Evolutionary conservation across 306 rosid genomes (phyloP).

Genomic region (Cucurbita pepo): DNA sequence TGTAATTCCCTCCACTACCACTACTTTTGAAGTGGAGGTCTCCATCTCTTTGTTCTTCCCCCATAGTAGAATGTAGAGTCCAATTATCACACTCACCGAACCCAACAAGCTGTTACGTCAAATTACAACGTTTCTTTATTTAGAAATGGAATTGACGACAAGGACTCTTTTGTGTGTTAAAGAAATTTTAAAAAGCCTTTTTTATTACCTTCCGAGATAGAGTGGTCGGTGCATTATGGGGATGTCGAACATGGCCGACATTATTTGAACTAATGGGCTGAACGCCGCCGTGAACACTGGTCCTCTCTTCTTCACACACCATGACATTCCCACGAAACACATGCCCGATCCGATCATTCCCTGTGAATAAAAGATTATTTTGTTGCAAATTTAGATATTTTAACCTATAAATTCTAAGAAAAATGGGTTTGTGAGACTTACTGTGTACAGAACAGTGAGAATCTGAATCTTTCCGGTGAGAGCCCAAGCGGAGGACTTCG

Average conservation of each 20-base stretch:
- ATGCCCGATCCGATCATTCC: conserved; percentile 85
- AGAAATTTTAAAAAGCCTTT: no score
- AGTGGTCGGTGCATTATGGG: conserved; percentile 68
- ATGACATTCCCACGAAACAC: conserved; percentile 79
- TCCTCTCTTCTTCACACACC: conserved; percentile 93
- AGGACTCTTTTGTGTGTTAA: no score
- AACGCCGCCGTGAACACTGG: conserved; percentile 88
- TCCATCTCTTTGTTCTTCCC: conserved; percentile 70
- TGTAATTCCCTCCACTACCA: conserved; percentile 37
- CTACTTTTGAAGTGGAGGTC: conserved; percentile 19
- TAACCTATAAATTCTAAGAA: no score
- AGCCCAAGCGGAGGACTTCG: conserved; percentile 47
- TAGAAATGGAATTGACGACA: no score
- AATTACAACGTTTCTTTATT: no score
- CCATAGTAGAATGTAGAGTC: conserved; percentile 76
- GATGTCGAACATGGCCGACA: conserved; percentile 64
- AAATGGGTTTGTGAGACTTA: conserved; percentile 20
- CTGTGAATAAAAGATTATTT: conserved; percentile 9
- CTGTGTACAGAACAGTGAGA: conserved; percentile 43
- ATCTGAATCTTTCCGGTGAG: conserved; percentile 49
- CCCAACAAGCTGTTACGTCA: conserved; percentile 42
- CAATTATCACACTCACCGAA: conserved; percentile 55
- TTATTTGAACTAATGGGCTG: conserved; percentile 76
- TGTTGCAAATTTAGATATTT: no score
- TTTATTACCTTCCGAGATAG: conserved; percentile 52